These are phyloP conservation scores for Larix kaempferi DNA, from an alignment of 75 land plant genomes.

Conservation along the genomic window DNA sequence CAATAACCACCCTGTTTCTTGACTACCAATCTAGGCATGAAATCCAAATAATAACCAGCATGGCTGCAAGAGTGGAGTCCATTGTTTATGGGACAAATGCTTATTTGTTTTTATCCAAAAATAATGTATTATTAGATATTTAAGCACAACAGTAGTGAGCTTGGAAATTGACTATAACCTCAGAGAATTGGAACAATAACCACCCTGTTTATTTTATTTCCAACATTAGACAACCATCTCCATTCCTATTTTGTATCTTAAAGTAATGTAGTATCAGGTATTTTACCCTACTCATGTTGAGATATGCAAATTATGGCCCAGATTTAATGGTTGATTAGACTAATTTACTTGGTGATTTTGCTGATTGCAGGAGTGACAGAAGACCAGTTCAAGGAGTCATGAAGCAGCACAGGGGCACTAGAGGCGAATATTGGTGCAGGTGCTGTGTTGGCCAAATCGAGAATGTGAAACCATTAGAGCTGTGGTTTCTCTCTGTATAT, in stretches of 20 bases:
- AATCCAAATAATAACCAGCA: not conserved
- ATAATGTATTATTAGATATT: not conserved
- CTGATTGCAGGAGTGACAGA: slow-evolving; percentile 77
- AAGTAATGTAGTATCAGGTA: not conserved
- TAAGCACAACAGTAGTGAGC: too few relatives aligned
- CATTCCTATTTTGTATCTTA: not conserved
- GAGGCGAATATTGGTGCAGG: slow-evolving; percentile 4
- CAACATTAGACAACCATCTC: not conserved
- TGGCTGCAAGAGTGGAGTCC: too few relatives aligned
- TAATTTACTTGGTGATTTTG: not conserved
- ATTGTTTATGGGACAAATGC: not conserved
- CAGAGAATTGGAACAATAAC: not conserved
- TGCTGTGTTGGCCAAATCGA: slow-evolving; percentile 47
- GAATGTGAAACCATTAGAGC: slow-evolving; percentile 16
- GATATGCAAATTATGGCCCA: not conserved
- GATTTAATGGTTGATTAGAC: not conserved
- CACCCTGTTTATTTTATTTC: not conserved
- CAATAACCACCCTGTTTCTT: not conserved
- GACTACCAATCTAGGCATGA: not conserved
- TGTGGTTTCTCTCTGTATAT: not conserved
- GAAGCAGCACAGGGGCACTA: slow-evolving; percentile 15
- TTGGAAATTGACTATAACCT: too few relatives aligned
- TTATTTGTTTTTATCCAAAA: not conserved
- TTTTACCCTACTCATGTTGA: not conserved
- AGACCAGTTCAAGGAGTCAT: slow-evolving; percentile 75